These are phyloP conservation scores for Zygotorulaspora chibaensis DNA, from an alignment of 805 yeast genomes.

Conservation along the genomic window DNA sequence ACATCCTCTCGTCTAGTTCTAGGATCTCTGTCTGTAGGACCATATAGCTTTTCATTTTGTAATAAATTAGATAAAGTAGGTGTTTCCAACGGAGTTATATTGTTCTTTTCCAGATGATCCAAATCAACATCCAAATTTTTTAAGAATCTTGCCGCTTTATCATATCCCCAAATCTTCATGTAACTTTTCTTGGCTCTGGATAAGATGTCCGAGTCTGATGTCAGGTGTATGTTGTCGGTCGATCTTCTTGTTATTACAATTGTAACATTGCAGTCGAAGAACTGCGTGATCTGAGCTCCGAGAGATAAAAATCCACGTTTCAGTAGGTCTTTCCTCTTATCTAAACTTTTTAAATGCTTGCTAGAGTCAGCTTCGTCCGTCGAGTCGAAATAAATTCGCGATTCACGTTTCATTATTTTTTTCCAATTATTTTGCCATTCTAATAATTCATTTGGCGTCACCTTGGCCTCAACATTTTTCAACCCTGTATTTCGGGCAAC, in stretches of 20 bases:
- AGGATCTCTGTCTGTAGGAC: conserved; percentile 87
- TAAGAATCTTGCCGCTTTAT: conserved; percentile 77
- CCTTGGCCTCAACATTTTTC: conserved; percentile 21
- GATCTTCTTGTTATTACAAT: conserved; percentile 71
- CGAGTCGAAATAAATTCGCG: conserved; percentile 59
- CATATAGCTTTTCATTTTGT: conserved; percentile 78
- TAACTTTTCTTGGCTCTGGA: conserved; percentile 54
- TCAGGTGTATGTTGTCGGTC: conserved; percentile 38
- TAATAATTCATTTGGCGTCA: conserved; percentile 38
- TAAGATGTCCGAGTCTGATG: conserved; percentile 57
- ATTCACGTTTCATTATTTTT: conserved; percentile 49
- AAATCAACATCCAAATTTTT: conserved; percentile 51
- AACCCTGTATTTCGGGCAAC: conserved; percentile 20
- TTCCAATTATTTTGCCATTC: conserved; percentile 67
- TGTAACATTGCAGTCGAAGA: conserved; percentile 60
- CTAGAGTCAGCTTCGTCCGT: conserved; percentile 33
- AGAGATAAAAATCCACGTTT: conserved; percentile 36
- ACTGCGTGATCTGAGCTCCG: conserved; percentile 55
- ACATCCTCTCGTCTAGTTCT: conserved; percentile 79
- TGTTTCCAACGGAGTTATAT: conserved; percentile 24
- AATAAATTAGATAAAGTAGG: conserved; percentile 56
- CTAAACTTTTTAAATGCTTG: conserved; percentile 22
- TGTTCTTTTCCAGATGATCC: conserved; percentile 26
- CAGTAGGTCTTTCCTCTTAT: conserved; percentile 28
- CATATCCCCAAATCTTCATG: conserved; percentile 83